phyloP scores from a whole-genome alignment of 768 basidiomycete genomes.

The Russula ochroleuca region DNA sequence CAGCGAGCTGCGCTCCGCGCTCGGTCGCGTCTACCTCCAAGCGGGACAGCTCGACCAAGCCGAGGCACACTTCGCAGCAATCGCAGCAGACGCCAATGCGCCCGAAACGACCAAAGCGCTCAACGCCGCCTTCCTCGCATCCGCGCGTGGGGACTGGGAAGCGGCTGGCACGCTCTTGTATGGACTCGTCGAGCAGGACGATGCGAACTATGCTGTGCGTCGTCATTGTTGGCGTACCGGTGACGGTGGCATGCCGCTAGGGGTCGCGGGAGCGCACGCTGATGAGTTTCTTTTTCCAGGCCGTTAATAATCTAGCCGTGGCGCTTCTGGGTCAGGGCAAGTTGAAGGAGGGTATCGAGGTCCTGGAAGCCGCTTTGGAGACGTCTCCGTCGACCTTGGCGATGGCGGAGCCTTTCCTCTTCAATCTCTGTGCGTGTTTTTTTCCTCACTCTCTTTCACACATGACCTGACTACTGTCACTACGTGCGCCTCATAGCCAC shows the following conservation, averaged over 20 bases:
- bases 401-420: slow-evolving; percentile 76
- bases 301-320: slow-evolving; percentile 75
- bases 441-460: neutral
- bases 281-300: slow-evolving; percentile 37
- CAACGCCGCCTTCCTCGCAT: slow-evolving; percentile 63
- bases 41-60: slow-evolving; percentile 61
- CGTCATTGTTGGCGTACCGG: no score
- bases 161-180: slow-evolving; percentile 45
- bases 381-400: slow-evolving; percentile 67
- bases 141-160: slow-evolving; percentile 68
- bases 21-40: slow-evolving; percentile 73
- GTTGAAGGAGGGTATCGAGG: slow-evolving; percentile 70
- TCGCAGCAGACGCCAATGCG: slow-evolving; percentile 43
- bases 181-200: slow-evolving; percentile 46
- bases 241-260: no score
- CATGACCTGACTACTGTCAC: neutral
- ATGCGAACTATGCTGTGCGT: slow-evolving; percentile 3
- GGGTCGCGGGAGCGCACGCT: neutral
- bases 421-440: slow-evolving; percentile 65
- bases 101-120: slow-evolving; percentile 44
- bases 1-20: slow-evolving; percentile 56
- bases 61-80: slow-evolving; percentile 50
- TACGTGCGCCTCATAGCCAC: slow-evolving; percentile 51
- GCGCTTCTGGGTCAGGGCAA: slow-evolving; percentile 65
- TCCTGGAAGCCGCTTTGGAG: slow-evolving; percentile 58